phyloP scores from a whole-genome alignment of 805 yeast species.

The Starmerella sirachaensis region DNA sequence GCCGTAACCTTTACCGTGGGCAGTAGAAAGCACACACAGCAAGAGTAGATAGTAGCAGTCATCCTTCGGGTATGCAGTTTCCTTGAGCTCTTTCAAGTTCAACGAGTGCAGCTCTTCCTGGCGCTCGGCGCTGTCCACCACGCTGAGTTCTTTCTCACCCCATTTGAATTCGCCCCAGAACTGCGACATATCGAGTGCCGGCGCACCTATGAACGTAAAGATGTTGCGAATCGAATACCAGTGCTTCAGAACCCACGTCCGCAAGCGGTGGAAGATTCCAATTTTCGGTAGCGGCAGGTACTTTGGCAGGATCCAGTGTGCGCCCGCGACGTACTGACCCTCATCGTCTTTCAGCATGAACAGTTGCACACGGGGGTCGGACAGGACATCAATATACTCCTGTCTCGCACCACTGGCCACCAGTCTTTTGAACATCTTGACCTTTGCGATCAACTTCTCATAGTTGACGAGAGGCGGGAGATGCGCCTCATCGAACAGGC shows the following conservation, averaged over 20 bases:
- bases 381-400: not conserved
- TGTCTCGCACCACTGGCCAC: not conserved
- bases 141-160: constrained; percentile 6
- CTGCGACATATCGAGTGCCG: no score
- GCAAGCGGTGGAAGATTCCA: not conserved
- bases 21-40: constrained; percentile 7
- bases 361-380: constrained; percentile 1
- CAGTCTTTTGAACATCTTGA: not conserved
- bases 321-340: constrained; percentile 5
- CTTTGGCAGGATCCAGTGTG: constrained; percentile 3
- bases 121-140: constrained; percentile 2
- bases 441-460: constrained; percentile 5
- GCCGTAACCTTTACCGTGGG: constrained; percentile 16
- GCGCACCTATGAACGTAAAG: no score
- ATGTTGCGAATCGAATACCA: no score
- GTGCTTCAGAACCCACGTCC: constrained; percentile 1
- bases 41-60: constrained; percentile 6
- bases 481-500: constrained; percentile 3
- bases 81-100: constrained; percentile 3
- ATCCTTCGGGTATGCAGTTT: constrained; percentile 11
- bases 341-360: constrained; percentile 4
- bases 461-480: constrained; percentile 7
- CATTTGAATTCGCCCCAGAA: constrained; percentile 4
- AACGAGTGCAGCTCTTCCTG: constrained; percentile 3
- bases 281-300: constrained; percentile 1